phyloP scores from a whole-genome alignment of 305 asterid species.

The Fraxinus xanthoxyloides region DNA sequence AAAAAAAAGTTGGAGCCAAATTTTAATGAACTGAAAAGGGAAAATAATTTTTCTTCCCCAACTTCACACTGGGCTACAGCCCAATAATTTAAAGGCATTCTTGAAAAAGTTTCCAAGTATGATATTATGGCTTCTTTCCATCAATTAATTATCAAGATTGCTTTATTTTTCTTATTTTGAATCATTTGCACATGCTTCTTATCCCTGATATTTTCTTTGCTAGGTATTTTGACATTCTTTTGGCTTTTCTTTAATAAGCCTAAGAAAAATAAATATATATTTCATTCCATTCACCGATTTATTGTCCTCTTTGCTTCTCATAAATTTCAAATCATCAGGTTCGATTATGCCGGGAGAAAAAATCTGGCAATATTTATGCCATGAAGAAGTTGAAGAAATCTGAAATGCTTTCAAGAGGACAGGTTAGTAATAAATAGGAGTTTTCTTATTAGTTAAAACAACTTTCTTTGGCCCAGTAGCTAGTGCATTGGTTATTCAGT shows the following conservation, averaged over 20 bases:
- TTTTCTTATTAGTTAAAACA: constrained; percentile 2
- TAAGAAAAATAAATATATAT: background rate
- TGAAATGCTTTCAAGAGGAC: constrained; percentile 95
- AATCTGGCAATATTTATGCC: constrained; percentile 88
- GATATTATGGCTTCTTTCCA: background rate
- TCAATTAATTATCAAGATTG: background rate
- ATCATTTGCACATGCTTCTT: background rate
- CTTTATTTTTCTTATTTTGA: background rate
- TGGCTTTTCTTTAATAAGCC: background rate
- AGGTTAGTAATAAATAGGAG: constrained; percentile 42
- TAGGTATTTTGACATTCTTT: background rate
- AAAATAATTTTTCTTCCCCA: too few species aligned
- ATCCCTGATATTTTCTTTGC: background rate
- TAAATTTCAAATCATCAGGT: constrained; percentile 50
- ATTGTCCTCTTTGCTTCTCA: constrained; percentile 11
- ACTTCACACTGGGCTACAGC: too few species aligned
- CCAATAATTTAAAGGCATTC: background rate
- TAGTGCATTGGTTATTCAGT: background rate
- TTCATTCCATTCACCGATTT: background rate
- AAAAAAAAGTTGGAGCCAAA: too few species aligned
- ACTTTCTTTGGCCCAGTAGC: background rate
- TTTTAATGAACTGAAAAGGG: too few species aligned
- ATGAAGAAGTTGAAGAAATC: constrained; percentile 97
- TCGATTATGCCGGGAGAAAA: constrained; percentile 79
- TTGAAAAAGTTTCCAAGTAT: background rate